Percentiles rank a stretch among this genome's conserved stretches.
These are phyloP conservation scores for Phaeomoniella chlamydospora DNA, from an alignment of 2,329 filamentous ascomycete genomes.

Conservation along the genomic window DNA sequence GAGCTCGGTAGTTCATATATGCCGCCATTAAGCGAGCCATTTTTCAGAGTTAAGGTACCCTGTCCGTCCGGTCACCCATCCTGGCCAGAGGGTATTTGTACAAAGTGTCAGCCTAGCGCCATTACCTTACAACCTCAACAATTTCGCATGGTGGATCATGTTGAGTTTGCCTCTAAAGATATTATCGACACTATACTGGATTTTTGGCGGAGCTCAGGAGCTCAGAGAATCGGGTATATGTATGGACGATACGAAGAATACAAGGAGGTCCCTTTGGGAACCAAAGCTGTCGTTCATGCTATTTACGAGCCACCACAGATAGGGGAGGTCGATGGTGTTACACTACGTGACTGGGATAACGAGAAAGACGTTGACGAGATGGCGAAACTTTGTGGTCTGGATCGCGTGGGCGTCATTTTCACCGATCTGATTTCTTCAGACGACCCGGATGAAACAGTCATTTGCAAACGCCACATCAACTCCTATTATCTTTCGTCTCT, in stretches of 20 bases:
- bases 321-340: slow-evolving; percentile 77
- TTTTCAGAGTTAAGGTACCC: slow-evolving; percentile 73
- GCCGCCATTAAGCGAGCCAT: slow-evolving; percentile 84
- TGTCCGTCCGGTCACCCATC: slow-evolving; percentile 86
- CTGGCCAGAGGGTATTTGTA: slow-evolving; percentile 95
- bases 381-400: slow-evolving; percentile 67
- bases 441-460: slow-evolving; percentile 64
- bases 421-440: slow-evolving; percentile 81
- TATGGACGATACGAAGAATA: slow-evolving; percentile 90
- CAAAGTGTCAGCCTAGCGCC: slow-evolving; percentile 92
- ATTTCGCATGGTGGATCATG: slow-evolving; percentile 95
- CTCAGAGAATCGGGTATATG: slow-evolving; percentile 74
- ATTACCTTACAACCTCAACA: slow-evolving; percentile 88
- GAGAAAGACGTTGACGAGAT: slow-evolving; percentile 70
- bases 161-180: slow-evolving; percentile 77
- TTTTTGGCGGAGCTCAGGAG: slow-evolving; percentile 75
- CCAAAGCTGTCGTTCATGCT: slow-evolving; percentile 91
- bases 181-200: slow-evolving; percentile 84
- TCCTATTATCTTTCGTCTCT: slow-evolving; percentile 89
- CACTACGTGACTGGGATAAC: slow-evolving; percentile 70
- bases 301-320: slow-evolving; percentile 94
- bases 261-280: slow-evolving; percentile 76
- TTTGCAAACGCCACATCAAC: slow-evolving; percentile 92
- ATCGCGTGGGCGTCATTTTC: slow-evolving; percentile 86
- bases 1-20: slow-evolving; percentile 91